phyloP scores from a whole-genome alignment of 352 stramenopile genomes.

The Phytophthora nicotianae region DNA sequence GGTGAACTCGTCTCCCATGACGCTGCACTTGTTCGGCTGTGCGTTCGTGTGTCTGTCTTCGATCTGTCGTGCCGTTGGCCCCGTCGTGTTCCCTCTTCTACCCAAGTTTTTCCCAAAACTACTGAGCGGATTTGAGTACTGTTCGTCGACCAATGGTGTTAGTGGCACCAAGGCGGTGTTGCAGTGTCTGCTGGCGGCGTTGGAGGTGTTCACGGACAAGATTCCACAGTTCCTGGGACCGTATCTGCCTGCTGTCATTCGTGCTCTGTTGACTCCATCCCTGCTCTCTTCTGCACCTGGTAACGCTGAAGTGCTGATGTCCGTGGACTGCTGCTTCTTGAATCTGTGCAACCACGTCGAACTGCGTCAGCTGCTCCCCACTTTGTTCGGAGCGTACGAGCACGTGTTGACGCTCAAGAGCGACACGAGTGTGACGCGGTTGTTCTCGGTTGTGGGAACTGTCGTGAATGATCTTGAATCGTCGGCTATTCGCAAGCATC shows the following conservation, averaged over 20 bases:
- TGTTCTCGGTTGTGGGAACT: conserved; percentile 75
- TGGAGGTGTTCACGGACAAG: conserved; percentile 86
- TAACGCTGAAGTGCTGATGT: conserved; percentile 51
- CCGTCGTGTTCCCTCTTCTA: conserved; percentile 80
- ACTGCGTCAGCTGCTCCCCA: conserved; percentile 75
- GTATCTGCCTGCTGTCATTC: conserved; percentile 70
- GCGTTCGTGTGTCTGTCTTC: conserved; percentile 85
- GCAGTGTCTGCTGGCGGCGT: conserved; percentile 71
- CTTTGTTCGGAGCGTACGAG: conserved; percentile 72
- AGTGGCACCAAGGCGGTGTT: conserved; percentile 59
- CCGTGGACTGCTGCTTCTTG: conserved; percentile 65
- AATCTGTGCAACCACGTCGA: conserved; percentile 78
- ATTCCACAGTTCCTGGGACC: conserved; percentile 84
- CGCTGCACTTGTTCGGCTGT: conserved; percentile 78
- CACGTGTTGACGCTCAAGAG: conserved; percentile 54
- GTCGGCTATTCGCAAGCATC: conserved; percentile 58
- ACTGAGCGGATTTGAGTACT: conserved; percentile 67
- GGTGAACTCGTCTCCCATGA: conserved; percentile 50
- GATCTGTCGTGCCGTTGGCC: conserved; percentile 67
- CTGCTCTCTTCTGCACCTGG: conserved; percentile 37
- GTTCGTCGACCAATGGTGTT: conserved; percentile 29
- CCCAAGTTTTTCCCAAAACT: conserved; percentile 85
- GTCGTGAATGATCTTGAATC: conserved; percentile 63
- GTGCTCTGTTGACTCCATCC: conserved; percentile 63
- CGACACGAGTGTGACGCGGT: conserved; percentile 61